These are phyloP conservation scores for Coniosporium tulheliwenetii DNA, from an alignment of 2,329 filamentous ascomycete genomes.

Conservation along the genomic window DNA sequence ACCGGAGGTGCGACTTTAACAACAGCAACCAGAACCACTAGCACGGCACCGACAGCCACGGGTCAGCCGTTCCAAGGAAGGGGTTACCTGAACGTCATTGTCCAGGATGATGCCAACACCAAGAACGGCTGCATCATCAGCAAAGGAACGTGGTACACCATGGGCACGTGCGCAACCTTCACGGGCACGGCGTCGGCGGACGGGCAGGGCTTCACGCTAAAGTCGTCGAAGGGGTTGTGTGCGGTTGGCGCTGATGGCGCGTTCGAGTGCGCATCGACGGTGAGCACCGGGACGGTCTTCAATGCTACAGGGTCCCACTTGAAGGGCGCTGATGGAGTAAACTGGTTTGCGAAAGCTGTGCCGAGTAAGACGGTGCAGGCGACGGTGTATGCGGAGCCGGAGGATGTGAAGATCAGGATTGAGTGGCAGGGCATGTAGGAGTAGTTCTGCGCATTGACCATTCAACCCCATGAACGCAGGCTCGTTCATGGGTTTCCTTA, in stretches of 20 bases:
- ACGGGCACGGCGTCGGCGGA: constrained; percentile 30
- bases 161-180: constrained; percentile 52
- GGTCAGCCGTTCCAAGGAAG: constrained; percentile 36
- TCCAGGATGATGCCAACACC: constrained; percentile 18
- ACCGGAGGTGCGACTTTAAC: constrained; percentile 2
- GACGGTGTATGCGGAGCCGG: constrained; percentile 22
- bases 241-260: constrained; percentile 32
- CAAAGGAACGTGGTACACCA: constrained; percentile 50
- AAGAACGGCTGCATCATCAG: constrained; percentile 51
- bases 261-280: constrained; percentile 39
- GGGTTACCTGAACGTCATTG: constrained; percentile 43
- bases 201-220: constrained; percentile 35
- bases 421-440: constrained; percentile 17
- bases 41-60: constrained; percentile 16
- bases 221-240: constrained; percentile 43
- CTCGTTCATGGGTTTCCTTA: no score
- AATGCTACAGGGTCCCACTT: constrained; percentile 18
- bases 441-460: no score
- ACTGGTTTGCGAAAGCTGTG: constrained; percentile 27
- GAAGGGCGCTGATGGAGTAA: constrained; percentile 19
- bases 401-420: constrained; percentile 17
- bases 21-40: constrained; percentile 3
- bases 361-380: constrained; percentile 27
- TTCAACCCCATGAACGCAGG: no score
- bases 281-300: constrained; percentile 26